Conservation (phyloP, 139 green algal species). For the Chlorella sp. region DNA sequence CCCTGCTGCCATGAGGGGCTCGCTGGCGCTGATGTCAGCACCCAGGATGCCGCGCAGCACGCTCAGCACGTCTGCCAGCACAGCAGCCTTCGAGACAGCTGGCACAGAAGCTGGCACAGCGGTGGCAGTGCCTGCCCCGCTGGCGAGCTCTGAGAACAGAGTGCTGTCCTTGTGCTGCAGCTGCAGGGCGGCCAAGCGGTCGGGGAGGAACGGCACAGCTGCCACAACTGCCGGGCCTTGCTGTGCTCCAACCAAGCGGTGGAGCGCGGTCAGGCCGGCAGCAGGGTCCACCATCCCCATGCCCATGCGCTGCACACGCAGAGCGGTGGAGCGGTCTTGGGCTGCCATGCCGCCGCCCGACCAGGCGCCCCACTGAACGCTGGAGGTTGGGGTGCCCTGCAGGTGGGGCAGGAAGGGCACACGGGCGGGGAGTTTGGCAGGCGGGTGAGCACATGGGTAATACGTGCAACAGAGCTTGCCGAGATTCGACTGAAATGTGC, state of each 20-base stretch:
- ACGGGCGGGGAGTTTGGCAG: neutral
- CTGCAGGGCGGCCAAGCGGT: neutral
- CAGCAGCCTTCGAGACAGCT: neutral
- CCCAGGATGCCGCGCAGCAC: slow-evolving; percentile 49
- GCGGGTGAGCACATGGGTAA: neutral
- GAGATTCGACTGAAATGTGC: neutral
- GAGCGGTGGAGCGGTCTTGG: slow-evolving; percentile 45
- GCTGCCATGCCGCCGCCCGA: slow-evolving; percentile 62
- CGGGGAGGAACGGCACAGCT: slow-evolving; percentile 38
- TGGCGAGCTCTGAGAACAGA: slow-evolving; percentile 1
- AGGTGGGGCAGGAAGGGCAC: neutral
- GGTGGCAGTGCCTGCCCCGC: no score
- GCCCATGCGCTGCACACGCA: slow-evolving; percentile 70
- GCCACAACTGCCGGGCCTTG: slow-evolving; percentile 16
- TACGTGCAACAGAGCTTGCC: neutral
- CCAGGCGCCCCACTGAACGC: slow-evolving; percentile 64
- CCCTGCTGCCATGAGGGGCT: slow-evolving; percentile 60
- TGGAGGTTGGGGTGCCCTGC: slow-evolving; percentile 33
- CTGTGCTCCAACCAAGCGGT: neutral
- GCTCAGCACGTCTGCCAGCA: slow-evolving; percentile 22
- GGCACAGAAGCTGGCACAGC: no score
- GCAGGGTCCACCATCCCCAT: slow-evolving; percentile 61
- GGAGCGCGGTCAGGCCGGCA: slow-evolving; percentile 37
- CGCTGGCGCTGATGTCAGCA: neutral
- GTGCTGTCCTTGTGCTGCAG: neutral